Conservation (phyloP, 164 flowering plant genomes). For the Stephania yunnanensis region DNA sequence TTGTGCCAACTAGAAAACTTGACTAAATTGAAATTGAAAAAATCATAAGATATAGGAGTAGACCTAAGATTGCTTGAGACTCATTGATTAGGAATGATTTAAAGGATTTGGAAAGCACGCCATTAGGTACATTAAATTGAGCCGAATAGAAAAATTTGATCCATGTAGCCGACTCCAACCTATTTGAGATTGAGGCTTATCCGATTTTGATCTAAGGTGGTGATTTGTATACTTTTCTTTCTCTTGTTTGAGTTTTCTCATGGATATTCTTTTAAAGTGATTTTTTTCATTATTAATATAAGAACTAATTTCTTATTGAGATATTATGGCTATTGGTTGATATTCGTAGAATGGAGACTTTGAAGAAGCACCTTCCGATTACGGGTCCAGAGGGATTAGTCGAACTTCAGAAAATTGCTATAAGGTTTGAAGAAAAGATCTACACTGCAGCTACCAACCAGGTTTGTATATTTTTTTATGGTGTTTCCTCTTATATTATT, state of each 20-base stretch:
- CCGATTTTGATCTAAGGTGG: too few species aligned
- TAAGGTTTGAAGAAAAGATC: slow-evolving; percentile 46
- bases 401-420: slow-evolving; percentile 44
- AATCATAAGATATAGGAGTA: too few species aligned
- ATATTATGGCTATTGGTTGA: background rate
- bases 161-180: too few species aligned
- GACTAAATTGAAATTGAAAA: too few species aligned
- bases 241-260: background rate
- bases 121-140: too few species aligned
- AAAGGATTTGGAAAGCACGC: too few species aligned
- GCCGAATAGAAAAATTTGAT: too few species aligned
- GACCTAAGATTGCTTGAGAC: too few species aligned
- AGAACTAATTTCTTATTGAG: background rate
- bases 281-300: background rate
- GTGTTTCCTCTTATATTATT: background rate
- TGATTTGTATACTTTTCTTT: background rate
- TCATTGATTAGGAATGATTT: too few species aligned
- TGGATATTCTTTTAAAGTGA: background rate
- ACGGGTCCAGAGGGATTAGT: slow-evolving; percentile 38
- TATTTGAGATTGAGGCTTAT: too few species aligned
- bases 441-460: slow-evolving; percentile 35
- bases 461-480: slow-evolving; percentile 16
- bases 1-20: too few species aligned
- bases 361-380: slow-evolving; percentile 35
- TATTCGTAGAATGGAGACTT: slow-evolving; percentile 32